These are phyloP conservation scores for Clarireedia hainanense DNA, from an alignment of 2,329 filamentous ascomycete species.

Conservation along the genomic window DNA sequence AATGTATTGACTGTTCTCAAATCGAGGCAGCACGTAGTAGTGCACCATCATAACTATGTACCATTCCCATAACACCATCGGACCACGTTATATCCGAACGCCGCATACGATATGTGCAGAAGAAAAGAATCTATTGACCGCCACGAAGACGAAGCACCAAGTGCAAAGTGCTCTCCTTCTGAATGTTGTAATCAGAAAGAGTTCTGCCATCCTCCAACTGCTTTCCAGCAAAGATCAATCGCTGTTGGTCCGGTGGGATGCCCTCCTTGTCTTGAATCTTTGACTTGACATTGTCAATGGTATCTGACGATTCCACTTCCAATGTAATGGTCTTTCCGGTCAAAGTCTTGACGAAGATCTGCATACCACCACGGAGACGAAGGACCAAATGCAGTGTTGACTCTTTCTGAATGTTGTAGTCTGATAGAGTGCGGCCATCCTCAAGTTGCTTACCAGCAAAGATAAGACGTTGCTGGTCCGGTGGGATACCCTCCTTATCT, in stretches of 20 bases:
- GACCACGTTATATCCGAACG: background rate
- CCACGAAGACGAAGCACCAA: constrained; percentile 64
- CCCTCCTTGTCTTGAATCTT: constrained; percentile 70
- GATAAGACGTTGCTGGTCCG: constrained; percentile 63
- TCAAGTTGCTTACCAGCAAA: constrained; percentile 66
- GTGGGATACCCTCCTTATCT: constrained; percentile 65
- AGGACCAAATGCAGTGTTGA: constrained; percentile 64
- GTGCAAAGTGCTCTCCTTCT: constrained; percentile 68
- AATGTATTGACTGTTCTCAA: constrained; percentile 8
- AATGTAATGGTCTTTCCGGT: constrained; percentile 64
- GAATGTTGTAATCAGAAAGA: constrained; percentile 81
- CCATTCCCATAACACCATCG: constrained; percentile 2
- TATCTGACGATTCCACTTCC: constrained; percentile 60
- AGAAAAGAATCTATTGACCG: constrained; percentile 33
- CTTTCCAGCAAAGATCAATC: constrained; percentile 64
- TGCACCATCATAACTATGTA: constrained; percentile 1
- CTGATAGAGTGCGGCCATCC: constrained; percentile 70
- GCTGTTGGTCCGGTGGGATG: constrained; percentile 63
- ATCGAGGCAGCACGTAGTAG: background rate
- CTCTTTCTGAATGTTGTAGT: constrained; percentile 84
- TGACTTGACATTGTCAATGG: constrained; percentile 62
- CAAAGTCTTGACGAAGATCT: constrained; percentile 45
- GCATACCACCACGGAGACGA: constrained; percentile 56
- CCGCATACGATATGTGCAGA: constrained; percentile 5
- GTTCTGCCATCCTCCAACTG: constrained; percentile 70